Base-by-base conservation (phyloP, 164 flowering plant species). In the Litsea cubeba region DNA sequence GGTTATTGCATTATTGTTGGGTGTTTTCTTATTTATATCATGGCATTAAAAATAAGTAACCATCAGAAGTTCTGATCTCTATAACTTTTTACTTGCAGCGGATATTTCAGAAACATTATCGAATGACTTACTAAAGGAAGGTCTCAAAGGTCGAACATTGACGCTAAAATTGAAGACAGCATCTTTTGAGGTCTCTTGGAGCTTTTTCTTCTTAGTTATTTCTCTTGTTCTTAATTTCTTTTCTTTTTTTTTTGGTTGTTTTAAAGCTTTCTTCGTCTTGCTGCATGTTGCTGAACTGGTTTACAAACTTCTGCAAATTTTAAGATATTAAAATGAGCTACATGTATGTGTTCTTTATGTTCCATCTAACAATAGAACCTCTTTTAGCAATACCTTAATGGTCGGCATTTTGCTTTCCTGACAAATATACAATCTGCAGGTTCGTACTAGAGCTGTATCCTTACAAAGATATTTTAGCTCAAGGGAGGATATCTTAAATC, bases 111-210 rank as follows among this genome's bases (percentile, higher is more conserved):
- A 89, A 75, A 85, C 83, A 81, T 86, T 95, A 65, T 84, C 96
- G 50, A 46, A 73, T 71, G 99, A 95, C 78, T 84, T 95, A 96
- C 76, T 84, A 76, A 86, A 87, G 74, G 95, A 88, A 81, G 91
- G 89, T 28, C 93, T 95, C 73, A 60, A 60, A 80, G 99, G 97
- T n/a, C 84, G 89, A 69, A 93, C 97, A 54, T 81, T 95, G 87
- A 93, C 99, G 8, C 88, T 93, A 25, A 95, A 95, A 86, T 65
- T 95, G 81, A 95, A 95, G 82, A 92, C 98, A 70, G 87, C 91
- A 65, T 81, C 91, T 49, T 95, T 93, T 92, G 99, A 92, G 99
- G 99, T 95, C 80, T 69, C 49, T 50, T 65, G 65, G 71, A 65
- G 18, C 79, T 50, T 67, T 71, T 30, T 15, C 4, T 35, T 65